Conservation (phyloP, 352 stramenopile genomes). For the Phytophthora melonis region DNA sequence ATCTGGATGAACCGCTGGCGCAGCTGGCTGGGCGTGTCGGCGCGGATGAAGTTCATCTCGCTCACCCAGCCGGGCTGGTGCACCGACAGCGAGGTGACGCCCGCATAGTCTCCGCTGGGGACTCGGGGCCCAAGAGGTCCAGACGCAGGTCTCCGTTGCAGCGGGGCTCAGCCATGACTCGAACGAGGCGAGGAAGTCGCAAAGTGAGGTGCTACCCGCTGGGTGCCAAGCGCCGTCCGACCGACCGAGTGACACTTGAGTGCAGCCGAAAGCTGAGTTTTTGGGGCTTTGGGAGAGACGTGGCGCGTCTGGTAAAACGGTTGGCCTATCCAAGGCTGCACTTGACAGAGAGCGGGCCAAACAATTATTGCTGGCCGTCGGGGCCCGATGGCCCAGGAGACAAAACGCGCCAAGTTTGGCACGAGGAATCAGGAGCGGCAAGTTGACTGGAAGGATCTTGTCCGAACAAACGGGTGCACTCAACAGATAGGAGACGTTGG, state of each 20-base stretch:
- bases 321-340: not conserved
- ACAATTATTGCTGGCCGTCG: not conserved
- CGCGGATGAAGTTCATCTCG: slow-evolving; percentile 46
- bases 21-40: slow-evolving; percentile 56
- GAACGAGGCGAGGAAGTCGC: not conserved
- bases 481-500: too few relatives aligned
- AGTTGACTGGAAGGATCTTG: not conserved
- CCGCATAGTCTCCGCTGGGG: slow-evolving; percentile 19
- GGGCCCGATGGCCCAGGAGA: not conserved
- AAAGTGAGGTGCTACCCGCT: too few relatives aligned
- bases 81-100: slow-evolving; percentile 25
- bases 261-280: not conserved
- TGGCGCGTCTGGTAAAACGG: not conserved
- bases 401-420: not conserved
- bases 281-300: not conserved
- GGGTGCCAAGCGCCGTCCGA: too few relatives aligned
- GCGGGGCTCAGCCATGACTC: slow-evolving; percentile 12
- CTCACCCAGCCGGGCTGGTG: slow-evolving; percentile 32
- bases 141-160: slow-evolving; percentile 14
- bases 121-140: slow-evolving; percentile 19
- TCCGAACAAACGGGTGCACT: not conserved
- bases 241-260: not conserved
- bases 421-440: not conserved
- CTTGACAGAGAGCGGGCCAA: not conserved
- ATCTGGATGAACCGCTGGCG: slow-evolving; percentile 72